Conservation (phyloP, 345 rosid genomes). For the Aquilaria sinensis region DNA sequence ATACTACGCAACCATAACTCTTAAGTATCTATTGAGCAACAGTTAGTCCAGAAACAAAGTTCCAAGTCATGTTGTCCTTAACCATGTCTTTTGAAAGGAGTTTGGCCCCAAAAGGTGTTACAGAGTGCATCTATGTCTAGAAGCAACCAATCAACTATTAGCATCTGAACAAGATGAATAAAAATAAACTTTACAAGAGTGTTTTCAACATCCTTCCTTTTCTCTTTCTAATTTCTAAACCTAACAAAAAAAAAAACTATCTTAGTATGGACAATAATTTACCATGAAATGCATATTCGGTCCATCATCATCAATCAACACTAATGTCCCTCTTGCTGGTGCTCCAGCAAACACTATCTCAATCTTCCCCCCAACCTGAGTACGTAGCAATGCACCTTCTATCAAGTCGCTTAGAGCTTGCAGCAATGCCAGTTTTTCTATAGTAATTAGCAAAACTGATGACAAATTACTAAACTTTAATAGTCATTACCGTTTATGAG, state of each 20-base stretch:
- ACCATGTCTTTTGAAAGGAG: slow-evolving; percentile 65
- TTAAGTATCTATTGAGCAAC: slow-evolving; percentile 90
- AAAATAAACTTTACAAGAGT: background rate
- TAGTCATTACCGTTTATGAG: slow-evolving; percentile 62
- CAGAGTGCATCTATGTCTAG: slow-evolving; percentile 90
- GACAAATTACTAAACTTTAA: slow-evolving; percentile 56
- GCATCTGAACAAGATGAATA: background rate
- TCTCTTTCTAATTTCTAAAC: too few relatives aligned
- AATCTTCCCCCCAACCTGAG: slow-evolving; percentile 71
- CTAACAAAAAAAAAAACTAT: background rate
- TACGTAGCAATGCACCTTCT: slow-evolving; percentile 92
- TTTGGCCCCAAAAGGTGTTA: slow-evolving; percentile 78
- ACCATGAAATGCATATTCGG: slow-evolving; percentile 98
- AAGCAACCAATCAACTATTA: slow-evolving; percentile 7
- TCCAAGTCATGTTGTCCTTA: slow-evolving; percentile 99
- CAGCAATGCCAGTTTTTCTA: slow-evolving; percentile 81
- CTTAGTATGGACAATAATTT: slow-evolving; percentile 7
- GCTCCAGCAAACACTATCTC: slow-evolving; percentile 65
- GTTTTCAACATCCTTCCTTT: too few relatives aligned
- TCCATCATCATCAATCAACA: slow-evolving; percentile 85
- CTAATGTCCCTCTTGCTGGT: slow-evolving; percentile 77
- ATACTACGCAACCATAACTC: slow-evolving; percentile 80
- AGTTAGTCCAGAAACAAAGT: slow-evolving; percentile 83
- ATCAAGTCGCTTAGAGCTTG: slow-evolving; percentile 93
- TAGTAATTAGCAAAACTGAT: slow-evolving; percentile 56